Percentiles rank a stretch among this genome's conserved stretches.
These are phyloP conservation scores for Nannizziopsis barbatae DNA, from an alignment of 2,329 filamentous ascomycete species.

Conservation along the genomic window DNA sequence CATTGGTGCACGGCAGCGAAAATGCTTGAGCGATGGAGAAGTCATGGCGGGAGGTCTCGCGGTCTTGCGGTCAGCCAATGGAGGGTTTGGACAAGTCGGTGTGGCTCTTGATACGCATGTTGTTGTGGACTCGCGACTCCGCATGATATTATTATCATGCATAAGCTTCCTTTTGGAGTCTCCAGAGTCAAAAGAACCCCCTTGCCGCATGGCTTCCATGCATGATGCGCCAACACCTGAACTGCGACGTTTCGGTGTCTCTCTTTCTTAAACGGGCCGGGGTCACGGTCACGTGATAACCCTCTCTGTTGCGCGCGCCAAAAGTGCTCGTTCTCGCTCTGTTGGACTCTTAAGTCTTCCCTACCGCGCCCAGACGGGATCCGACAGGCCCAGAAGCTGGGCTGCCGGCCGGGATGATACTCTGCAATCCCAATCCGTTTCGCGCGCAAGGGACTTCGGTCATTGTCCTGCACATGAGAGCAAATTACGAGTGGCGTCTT, in stretches of 20 bases:
- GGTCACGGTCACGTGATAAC: neutral
- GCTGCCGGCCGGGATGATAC: no score
- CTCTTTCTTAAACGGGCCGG: neutral
- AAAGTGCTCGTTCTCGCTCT: no score
- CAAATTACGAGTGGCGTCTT: no score
- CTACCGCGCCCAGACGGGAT: no score
- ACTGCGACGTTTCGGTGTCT: no score
- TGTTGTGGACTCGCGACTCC: neutral
- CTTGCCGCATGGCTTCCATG: slow-evolving; percentile 8
- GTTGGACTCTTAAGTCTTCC: no score
- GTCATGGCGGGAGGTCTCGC: neutral
- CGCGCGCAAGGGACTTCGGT: no score
- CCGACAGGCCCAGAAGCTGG: no score
- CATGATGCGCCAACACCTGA: neutral
- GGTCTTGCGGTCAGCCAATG: neutral
- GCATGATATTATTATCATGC: neutral
- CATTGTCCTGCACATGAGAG: no score
- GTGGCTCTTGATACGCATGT: neutral
- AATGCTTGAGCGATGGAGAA: neutral
- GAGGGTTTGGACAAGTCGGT: neutral
- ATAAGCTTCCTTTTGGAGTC: no score
- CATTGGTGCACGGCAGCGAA: neutral
- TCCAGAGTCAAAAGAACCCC: neutral
- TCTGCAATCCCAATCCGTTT: no score
- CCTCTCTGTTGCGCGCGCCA: neutral